phyloP scores from a whole-genome alignment of 202 grass and related monocot genomes.

The Setaria italica region DNA sequence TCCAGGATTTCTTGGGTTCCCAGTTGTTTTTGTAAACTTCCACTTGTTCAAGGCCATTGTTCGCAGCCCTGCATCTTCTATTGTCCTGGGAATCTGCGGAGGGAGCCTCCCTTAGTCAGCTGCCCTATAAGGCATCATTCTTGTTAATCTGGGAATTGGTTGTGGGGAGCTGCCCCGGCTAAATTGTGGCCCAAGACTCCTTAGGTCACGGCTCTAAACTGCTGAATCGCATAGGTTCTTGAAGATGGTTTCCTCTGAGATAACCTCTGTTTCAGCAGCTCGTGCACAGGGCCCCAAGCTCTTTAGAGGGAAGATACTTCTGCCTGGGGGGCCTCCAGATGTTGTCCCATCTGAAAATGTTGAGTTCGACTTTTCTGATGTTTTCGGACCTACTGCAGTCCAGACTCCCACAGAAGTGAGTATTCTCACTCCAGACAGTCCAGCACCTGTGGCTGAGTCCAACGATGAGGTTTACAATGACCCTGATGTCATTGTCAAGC shows the following conservation, averaged over 20 bases:
- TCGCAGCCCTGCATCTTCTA: slow-evolving; percentile 84
- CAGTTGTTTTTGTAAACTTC: slow-evolving; percentile 76
- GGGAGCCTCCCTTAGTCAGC: slow-evolving; percentile 54
- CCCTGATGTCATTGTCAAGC: slow-evolving; percentile 73
- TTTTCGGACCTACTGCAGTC: slow-evolving; percentile 78
- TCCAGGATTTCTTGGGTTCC: slow-evolving; percentile 75
- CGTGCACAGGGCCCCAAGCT: slow-evolving; percentile 57
- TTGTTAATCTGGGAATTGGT: slow-evolving; percentile 46
- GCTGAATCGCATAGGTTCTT: slow-evolving; percentile 39
- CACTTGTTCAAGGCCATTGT: slow-evolving; percentile 97
- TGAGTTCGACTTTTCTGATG: slow-evolving; percentile 96
- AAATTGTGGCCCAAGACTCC: slow-evolving; percentile 27
- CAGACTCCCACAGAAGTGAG: slow-evolving; percentile 60
- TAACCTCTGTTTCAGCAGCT: slow-evolving; percentile 51
- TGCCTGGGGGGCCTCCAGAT: slow-evolving; percentile 82
- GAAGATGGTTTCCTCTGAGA: slow-evolving; percentile 87
- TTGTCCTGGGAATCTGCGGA: slow-evolving; percentile 62
- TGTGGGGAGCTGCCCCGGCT: slow-evolving; percentile 31
- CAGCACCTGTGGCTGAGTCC: slow-evolving; percentile 55
- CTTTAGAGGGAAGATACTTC: slow-evolving; percentile 73
- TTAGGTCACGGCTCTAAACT: not conserved
- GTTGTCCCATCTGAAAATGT: slow-evolving; percentile 72
- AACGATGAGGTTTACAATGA: slow-evolving; percentile 76
- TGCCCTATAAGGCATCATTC: slow-evolving; percentile 17
- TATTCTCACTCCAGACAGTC: slow-evolving; percentile 59